Base-by-base conservation (phyloP, 306 rosid genomes). In the Quercus robur region DNA sequence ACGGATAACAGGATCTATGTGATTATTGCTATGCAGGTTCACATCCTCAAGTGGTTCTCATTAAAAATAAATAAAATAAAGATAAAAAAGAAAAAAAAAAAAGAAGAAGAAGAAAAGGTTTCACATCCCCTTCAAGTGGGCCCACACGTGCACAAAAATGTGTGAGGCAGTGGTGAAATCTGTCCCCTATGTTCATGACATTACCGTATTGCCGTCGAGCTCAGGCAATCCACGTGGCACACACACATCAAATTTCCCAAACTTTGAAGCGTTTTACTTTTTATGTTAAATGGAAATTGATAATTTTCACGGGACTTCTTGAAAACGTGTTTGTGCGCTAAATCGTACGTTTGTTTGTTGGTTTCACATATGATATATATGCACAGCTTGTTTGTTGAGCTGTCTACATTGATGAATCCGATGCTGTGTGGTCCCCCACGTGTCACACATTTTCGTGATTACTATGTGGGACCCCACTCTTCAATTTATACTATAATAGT, bases 101-200 rank as follows among this genome's bases (percentile, higher is more conserved):
- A 1, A 25, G 26, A 25, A 25, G 25, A 2, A 38, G 2, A 8
- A 38, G 8, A 7, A 38, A 2, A 8, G 3, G 46, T 41, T 8
- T 9, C 33, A 23, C 2, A 14, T 10, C 7, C 2, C 1, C 35
- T 38, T 38, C 21, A 13, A 19, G 8, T 20, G 25, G 69, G 64
- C 30, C 46, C 28, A 6, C 77, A 67, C 77, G 62, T 56, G 41
- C 19, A 18, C 7, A n/a, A 61, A 7, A 49, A 0, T 17, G 70
- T 11, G 79, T 11, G 35, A 63, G 6, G 72, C 76, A 20, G 25
- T 35, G 58, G 38, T 25, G 63, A 62, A 8, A 14, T 3, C 3
- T 87, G 90, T 79, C 81, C 51, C 85, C 71, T 78, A 2, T 18
- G 54, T 4, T 4, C 25, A 2, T 0, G 84, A 79, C 89, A 86